Base-by-base conservation (phyloP, 1,139 yeast genomes). In the Candida freyschussii region DNA sequence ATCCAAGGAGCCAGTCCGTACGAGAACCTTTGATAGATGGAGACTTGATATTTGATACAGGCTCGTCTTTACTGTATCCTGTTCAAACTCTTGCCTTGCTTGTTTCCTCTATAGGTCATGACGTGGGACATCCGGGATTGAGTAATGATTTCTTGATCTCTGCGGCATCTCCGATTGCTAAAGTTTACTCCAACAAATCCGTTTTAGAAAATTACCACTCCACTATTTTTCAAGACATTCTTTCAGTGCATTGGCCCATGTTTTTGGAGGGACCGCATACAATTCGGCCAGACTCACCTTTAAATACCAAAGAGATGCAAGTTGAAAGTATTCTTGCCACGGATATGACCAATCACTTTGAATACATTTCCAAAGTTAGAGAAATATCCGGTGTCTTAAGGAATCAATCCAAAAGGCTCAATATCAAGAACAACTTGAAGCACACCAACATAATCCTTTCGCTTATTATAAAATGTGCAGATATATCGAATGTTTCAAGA, bases 51-150 rank as follows among this genome's bases (percentile, higher is more conserved):
- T 40, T 40, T 26, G 33, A 41, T 11, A 8, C 18, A 2, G 37
- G 34, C 4, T n/a, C 34, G 3, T 39, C 53, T 2, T 46, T 58
- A 29, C 52, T 72, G 24, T 60, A 59, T 32, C 67, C 76, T 1
- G 44, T 67, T 16, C 80, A 78, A 50, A 64, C 73, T 1, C 59
- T 78, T 27, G 74, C 78, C 1, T 61, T 86, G 17, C 66, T 85
- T 26, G 67, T 87, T 16, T 85, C 96, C 1, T 95, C 96, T 1
- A 63, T 89, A 30, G 97, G 98, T 29, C 98, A 91, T 59, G 98
- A 91, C 58, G 78, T 85, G 20, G 95, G 96, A 14, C 98, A 91
- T 57, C 97, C 98, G 0, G 98, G 97, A 2, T 78, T 87, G 13
- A 86, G 95, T 10, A 86, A 87, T 57, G 75, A 77, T 27, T 78